These are phyloP conservation scores for Boechera retrofracta DNA, from an alignment of 345 rosid species.

Conservation along the genomic window DNA sequence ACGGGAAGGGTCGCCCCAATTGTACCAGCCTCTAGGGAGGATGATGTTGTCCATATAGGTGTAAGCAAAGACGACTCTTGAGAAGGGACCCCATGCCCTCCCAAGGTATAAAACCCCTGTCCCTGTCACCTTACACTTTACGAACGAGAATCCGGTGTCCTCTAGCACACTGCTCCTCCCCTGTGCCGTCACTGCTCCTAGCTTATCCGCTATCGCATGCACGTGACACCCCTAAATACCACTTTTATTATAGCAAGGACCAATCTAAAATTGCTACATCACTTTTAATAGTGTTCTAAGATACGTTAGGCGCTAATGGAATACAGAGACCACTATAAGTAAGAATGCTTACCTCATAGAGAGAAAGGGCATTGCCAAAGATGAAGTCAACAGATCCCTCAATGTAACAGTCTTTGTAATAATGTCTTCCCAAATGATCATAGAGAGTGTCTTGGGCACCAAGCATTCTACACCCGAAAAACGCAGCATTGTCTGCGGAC, in stretches of 20 bases:
- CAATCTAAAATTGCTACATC: neutral
- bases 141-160: constrained; percentile 97
- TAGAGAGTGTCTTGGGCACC: constrained; percentile 97
- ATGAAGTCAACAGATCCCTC: constrained; percentile 96
- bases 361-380: constrained; percentile 91
- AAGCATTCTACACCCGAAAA: constrained; percentile 77
- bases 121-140: constrained; percentile 93
- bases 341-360: constrained; percentile 68
- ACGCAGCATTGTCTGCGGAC: constrained; percentile 85
- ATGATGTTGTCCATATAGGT: constrained; percentile 95
- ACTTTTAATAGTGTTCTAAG: neutral
- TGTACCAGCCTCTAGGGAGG: constrained; percentile 93
- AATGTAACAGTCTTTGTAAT: constrained; percentile 93
- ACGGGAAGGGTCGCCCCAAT: constrained; percentile 95
- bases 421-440: constrained; percentile 91
- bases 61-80: constrained; percentile 94
- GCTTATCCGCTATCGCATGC: constrained; percentile 74
- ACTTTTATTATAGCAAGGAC: constrained; percentile 2
- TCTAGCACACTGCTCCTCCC: constrained; percentile 76
- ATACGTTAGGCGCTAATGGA: neutral
- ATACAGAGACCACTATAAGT: neutral
- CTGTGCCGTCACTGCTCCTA: constrained; percentile 85
- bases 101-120: constrained; percentile 94
- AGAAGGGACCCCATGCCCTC: constrained; percentile 98
- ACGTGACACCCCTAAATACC: constrained; percentile 74